Evolutionary conservation across 78 protist genomes (phyloP).

Genomic region (Isochrysis galbana): DNA sequence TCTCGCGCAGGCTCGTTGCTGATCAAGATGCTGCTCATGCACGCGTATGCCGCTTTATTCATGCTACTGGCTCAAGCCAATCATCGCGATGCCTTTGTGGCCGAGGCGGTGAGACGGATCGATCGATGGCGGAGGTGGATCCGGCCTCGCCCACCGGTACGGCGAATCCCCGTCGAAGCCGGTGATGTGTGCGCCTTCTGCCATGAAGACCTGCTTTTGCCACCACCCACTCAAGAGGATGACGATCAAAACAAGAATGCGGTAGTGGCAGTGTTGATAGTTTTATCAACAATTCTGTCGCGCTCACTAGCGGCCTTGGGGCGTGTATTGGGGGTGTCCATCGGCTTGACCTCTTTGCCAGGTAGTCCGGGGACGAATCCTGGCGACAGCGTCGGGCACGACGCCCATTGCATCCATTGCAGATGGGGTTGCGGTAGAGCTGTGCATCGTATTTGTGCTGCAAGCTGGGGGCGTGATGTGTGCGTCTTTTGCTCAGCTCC

Average conservation of each 20-base stretch:
- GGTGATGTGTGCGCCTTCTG: constrained; percentile 22
- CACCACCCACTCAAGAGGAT: neutral
- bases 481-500: neutral
- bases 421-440: constrained; percentile 7
- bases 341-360: neutral
- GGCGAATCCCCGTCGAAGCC: neutral
- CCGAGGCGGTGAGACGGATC: neutral
- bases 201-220: neutral
- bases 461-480: neutral
- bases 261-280: too few species aligned
- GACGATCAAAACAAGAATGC: neutral
- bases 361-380: neutral
- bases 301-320: neutral
- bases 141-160: neutral
- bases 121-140: neutral
- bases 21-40: constrained; percentile 19
- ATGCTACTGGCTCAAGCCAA: neutral
- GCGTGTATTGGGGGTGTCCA: neutral
- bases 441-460: neutral
- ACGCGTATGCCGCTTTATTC: constrained; percentile 12
- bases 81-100: neutral
- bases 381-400: neutral
- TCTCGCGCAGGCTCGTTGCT: neutral
- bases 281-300: neutral
- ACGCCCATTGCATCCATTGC: neutral